Evolutionary conservation across 2,329 filamentous ascomycete species (phyloP).

Genomic region (Fusarium caatingaense): DNA sequence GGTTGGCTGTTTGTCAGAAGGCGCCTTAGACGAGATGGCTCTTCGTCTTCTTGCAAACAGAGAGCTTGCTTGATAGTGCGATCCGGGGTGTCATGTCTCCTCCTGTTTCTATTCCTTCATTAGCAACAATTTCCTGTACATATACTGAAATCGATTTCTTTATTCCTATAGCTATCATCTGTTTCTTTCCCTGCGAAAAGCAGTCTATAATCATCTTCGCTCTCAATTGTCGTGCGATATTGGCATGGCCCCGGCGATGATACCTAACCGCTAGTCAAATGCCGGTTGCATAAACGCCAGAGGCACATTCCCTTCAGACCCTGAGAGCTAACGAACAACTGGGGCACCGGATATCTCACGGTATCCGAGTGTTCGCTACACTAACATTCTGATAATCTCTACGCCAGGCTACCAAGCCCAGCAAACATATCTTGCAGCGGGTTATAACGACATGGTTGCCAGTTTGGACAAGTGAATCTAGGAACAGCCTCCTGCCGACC

Average conservation of each 20-base stretch:
- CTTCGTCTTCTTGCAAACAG: too few relatives aligned
- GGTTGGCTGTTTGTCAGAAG: background rate
- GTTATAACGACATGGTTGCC: background rate
- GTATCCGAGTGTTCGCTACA: background rate
- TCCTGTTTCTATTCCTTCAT: background rate
- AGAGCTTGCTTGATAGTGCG: too few relatives aligned
- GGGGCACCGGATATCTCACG: background rate
- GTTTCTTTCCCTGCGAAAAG: too few relatives aligned
- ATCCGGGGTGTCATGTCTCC: too few relatives aligned
- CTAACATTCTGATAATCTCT: fast-evolving
- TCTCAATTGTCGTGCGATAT: too few relatives aligned
- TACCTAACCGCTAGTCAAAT: too few relatives aligned
- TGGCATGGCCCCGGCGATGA: too few relatives aligned
- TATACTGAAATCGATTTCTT: too few relatives aligned
- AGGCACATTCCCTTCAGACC: background rate
- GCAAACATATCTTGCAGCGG: fast-evolving
- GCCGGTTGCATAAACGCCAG: background rate
- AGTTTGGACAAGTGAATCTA: background rate
- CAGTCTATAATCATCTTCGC: too few relatives aligned
- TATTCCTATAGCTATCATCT: too few relatives aligned
- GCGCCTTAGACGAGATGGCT: background rate
- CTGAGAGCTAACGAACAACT: background rate
- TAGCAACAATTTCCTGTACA: background rate
- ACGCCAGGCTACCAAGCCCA: too few relatives aligned
- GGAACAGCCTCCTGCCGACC: background rate